Percentiles rank a stretch among this genome's conserved stretches.
Conservation (phyloP, 2,329 filamentous ascomycete genomes). For the Fusarium graminum region DNA sequence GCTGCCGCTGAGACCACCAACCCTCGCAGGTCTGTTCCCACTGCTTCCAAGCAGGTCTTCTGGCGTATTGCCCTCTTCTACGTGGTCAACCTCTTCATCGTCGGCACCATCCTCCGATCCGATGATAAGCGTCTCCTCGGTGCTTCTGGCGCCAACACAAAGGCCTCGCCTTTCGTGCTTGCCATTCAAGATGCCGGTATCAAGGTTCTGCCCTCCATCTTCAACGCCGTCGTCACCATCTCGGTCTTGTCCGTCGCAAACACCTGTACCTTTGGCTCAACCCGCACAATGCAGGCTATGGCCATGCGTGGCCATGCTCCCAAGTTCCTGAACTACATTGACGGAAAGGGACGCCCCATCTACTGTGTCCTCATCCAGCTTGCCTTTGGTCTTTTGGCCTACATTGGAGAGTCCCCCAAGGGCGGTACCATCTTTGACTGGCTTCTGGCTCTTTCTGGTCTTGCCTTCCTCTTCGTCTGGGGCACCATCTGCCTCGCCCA, state of each 20-base stretch:
- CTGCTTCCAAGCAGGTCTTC: constrained; percentile 92
- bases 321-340: constrained; percentile 81
- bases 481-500: constrained; percentile 86
- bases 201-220: constrained; percentile 82
- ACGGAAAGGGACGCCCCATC: constrained; percentile 82
- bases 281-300: constrained; percentile 87
- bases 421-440: constrained; percentile 79
- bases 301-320: constrained; percentile 90
- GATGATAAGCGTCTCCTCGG: constrained; percentile 72
- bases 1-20: constrained; percentile 82
- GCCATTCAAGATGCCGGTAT: constrained; percentile 89
- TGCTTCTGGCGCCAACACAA: constrained; percentile 70
- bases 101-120: constrained; percentile 85
- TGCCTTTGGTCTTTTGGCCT: constrained; percentile 78
- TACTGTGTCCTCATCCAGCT: constrained; percentile 78
- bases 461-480: constrained; percentile 84
- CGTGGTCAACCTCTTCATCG: constrained; percentile 82
- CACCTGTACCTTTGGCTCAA: constrained; percentile 90
- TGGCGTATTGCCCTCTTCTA: constrained; percentile 96
- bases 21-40: constrained; percentile 83
- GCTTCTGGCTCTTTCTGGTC: constrained; percentile 80
- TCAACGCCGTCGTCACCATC: constrained; percentile 95
- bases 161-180: constrained; percentile 92
- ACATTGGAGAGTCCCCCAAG: constrained; percentile 74
- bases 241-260: constrained; percentile 95